These are phyloP conservation scores for Globisporangium recalcitrans DNA, from an alignment of 352 stramenopile genomes.

Conservation along the genomic window DNA sequence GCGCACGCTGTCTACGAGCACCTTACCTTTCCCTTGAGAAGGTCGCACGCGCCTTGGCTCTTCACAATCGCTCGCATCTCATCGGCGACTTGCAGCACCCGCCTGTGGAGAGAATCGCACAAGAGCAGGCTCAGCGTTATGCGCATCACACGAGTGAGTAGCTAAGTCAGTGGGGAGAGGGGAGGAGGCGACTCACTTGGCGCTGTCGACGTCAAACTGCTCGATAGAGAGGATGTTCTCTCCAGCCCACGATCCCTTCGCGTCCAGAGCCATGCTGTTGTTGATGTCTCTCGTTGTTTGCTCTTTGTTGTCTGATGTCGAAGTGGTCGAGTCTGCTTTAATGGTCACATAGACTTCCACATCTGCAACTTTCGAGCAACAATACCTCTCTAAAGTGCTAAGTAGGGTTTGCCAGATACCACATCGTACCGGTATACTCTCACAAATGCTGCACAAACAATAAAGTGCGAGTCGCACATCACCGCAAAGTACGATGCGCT, in stretches of 20 bases:
- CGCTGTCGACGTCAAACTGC: conserved; percentile 71
- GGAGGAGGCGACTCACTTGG: conserved; percentile 43
- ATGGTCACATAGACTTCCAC: not conserved
- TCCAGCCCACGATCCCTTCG: conserved; percentile 52
- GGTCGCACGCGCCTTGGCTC: conserved; percentile 55
- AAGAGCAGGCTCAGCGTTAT: not conserved
- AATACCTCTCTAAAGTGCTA: too few relatives aligned
- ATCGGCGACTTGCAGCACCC: conserved; percentile 66
- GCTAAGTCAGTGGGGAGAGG: too few relatives aligned
- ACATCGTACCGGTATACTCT: too few relatives aligned
- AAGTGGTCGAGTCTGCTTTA: not conserved
- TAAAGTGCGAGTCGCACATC: too few relatives aligned
- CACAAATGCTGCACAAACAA: too few relatives aligned
- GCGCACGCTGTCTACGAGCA: too few relatives aligned
- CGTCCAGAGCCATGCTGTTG: conserved; percentile 39
- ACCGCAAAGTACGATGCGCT: not conserved
- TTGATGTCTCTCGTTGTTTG: conserved; percentile 4
- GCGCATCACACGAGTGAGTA: too few relatives aligned
- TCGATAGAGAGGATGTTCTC: conserved; percentile 77
- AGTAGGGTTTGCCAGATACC: too few relatives aligned
- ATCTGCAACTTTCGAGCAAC: too few relatives aligned
- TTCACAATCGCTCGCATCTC: conserved; percentile 84
- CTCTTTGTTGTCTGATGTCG: conserved; percentile 12
- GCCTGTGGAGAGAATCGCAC: conserved; percentile 26
- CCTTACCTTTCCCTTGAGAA: conserved; percentile 83